Evolutionary conservation across 257 asterid genomes (phyloP), one percentile per base, ranked within the genome.

Genomic region (Scutellaria baicalensis): DNA sequence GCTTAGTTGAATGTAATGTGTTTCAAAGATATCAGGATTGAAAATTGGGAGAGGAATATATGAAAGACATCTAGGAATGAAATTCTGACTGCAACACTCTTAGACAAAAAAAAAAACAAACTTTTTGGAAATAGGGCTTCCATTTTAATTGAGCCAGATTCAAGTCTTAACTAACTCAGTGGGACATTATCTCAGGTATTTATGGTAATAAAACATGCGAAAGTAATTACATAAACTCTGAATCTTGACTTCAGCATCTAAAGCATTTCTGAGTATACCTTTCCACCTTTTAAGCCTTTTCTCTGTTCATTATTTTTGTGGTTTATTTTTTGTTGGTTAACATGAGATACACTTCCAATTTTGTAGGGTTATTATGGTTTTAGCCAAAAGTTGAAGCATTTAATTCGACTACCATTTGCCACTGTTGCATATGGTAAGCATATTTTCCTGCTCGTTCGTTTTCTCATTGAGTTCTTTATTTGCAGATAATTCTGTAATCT

Each of bases 301-400:
- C 64, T 73, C 18, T 31, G 36, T 33, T 64, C 55, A 35, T 61
- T 66, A 44, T 61, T 60, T 66, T 5, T 68, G 77, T 40, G 47
- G 47, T 65, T 21, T 56, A 40, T 60, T 63, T 60, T 63, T 65
- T 75, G 75, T 57, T 77, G 67, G 71, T 58, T 33, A 69, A 42
- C 75, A 35, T 75, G 70, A 59, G 45, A 71, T 69, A 50, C 14
- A n/a, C 68, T 42, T 70, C 23, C 50, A 59, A 47, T 78, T 81
- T 81, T 87, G 86, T 76, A 91, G 99, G 99, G 99, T 62, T 94
- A 91, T 81, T 91, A 94, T 71, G 85, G 91, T 74, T 91, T 88
- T 88, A 94, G 99, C 86, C 97, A 94, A 83, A 94, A 91, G 82
- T 79, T 94, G 95, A 94, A 94, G 88, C 96, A 88, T 70, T 64